Evolutionary conservation across 306 rosid genomes (phyloP).

Genomic region (Quercus variabilis): DNA sequence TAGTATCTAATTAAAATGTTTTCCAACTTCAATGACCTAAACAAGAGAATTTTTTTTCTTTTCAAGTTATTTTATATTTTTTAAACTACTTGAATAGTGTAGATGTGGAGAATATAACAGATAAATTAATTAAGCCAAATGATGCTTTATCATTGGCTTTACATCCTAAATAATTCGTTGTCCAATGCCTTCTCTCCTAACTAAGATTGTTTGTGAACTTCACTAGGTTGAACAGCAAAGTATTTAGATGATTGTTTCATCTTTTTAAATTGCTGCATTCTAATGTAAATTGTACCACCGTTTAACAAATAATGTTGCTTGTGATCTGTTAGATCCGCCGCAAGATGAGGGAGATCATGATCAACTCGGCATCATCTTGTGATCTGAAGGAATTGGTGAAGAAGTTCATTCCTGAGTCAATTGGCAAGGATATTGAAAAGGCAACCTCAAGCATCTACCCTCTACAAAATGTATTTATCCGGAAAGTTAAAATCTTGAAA

Average conservation of each 20-base stretch:
- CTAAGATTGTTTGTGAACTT: not conserved
- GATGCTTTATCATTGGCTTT: not conserved
- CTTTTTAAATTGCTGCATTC: not conserved
- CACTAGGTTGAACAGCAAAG: not conserved
- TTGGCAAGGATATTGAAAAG: conserved; percentile 93
- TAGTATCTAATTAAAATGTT: not conserved
- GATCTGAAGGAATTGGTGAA: conserved; percentile 86
- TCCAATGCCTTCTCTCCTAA: not conserved
- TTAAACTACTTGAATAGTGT: not conserved
- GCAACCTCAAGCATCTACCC: conserved; percentile 78
- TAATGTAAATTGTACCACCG: not conserved
- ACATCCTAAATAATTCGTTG: not conserved
- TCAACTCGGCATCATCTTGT: conserved; percentile 71
- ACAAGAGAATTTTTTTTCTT: not conserved
- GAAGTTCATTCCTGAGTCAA: conserved; percentile 83
- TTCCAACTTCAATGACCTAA: not conserved
- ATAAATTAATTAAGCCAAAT: not conserved
- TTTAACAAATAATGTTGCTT: not conserved
- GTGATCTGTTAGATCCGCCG: conserved; percentile 62
- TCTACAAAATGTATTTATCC: conserved; percentile 74
- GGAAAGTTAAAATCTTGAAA: conserved; percentile 90
- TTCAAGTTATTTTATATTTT: not conserved
- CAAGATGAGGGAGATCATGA: conserved; percentile 92
- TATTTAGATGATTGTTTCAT: not conserved
- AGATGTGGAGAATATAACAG: not conserved